Base-by-base conservation (phyloP, 768 basidiomycete genomes). In the Cubamyces lactineus region DNA sequence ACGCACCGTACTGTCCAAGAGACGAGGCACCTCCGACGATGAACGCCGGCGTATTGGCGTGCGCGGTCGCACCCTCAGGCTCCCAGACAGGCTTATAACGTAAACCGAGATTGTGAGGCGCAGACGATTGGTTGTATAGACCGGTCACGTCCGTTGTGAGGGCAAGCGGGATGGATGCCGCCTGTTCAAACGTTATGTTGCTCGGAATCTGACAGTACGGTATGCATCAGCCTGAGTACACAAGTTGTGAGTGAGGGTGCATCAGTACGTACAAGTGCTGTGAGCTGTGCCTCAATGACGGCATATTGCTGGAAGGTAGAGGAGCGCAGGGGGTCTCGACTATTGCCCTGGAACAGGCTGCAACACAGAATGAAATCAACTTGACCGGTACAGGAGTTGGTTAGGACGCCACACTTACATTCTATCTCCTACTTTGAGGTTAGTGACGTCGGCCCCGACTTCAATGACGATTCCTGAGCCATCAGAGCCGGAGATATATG, bases 131-230 rank as follows among this genome's bases (percentile, higher is more conserved):
- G 11, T 49, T 38, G 40, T 42, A 59, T 6, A 59, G 39, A 11
- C 40, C 42, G 5, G 39, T 39, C 6, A 11, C 30, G 4, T n/a
- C 51, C 3, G 58, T 59, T 13, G 28, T n/a, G 21, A 74, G 63
- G 1, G 62, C 70, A 30, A 71, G 61, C 3, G 75, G 74, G n/a
- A 76, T 65, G 9, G 74, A 66, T 16, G 71, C 47, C 0, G 71
- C 75, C 39, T 72, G 19, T 12, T 73, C 73, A 34, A 34, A 34
- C 9, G 34, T 34, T 38, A 74, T 21, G 46, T 68, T 68, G 8
- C 47, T 38, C 1, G 74, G 75, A n/a, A 77, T 63, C 66, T 72
- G 38, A 0, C 9, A 11, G 19, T n/a, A 39, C 9, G 11, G 9
- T 3, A 43, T 16, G 6, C 9, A 17, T 34, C n/a, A n/a, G n/a